Percentiles rank a stretch among this genome's conserved stretches.
phyloP scores from a whole-genome alignment of 2,329 filamentous ascomycete genomes.

The Exophiala spinifera region DNA sequence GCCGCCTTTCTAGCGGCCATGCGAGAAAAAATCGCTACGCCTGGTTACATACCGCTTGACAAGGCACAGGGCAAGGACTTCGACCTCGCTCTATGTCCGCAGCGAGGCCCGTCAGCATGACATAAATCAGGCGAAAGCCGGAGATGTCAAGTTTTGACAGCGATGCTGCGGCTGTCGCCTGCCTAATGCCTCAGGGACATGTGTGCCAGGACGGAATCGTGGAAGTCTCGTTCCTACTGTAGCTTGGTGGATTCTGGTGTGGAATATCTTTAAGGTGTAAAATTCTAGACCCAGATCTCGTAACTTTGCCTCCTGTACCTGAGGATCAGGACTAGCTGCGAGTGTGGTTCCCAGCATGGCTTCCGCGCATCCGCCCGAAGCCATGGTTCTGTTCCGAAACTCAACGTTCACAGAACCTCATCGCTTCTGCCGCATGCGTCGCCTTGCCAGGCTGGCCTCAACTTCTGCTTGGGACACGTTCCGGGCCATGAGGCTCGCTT shows the following conservation, averaged over 20 bases:
- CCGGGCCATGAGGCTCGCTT: too few relatives aligned
- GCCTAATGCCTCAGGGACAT: too few relatives aligned
- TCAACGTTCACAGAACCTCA: constrained; percentile 16
- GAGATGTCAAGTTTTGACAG: not conserved
- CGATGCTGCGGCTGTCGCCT: not conserved
- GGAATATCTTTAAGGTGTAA: not conserved
- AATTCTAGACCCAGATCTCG: not conserved
- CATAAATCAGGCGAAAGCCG: not conserved
- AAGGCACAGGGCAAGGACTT: not conserved
- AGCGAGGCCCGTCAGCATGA: not conserved
- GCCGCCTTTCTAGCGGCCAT: not conserved
- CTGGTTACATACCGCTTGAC: not conserved
- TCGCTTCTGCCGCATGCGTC: not conserved
- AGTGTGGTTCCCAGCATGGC: not conserved
- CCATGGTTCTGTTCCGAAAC: constrained; percentile 6
- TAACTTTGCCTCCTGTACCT: not conserved
- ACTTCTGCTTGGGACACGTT: too few relatives aligned
- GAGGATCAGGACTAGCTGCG: not conserved
- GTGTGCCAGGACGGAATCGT: not conserved
- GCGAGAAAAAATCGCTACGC: not conserved
- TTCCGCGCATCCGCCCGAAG: constrained; percentile 13
- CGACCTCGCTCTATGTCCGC: not conserved
- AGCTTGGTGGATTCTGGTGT: not conserved
- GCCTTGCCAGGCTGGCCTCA: too few relatives aligned
- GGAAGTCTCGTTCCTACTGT: not conserved